Base-by-base conservation (phyloP, 768 basidiomycete genomes). In the Hypholoma sublateritium region DNA sequence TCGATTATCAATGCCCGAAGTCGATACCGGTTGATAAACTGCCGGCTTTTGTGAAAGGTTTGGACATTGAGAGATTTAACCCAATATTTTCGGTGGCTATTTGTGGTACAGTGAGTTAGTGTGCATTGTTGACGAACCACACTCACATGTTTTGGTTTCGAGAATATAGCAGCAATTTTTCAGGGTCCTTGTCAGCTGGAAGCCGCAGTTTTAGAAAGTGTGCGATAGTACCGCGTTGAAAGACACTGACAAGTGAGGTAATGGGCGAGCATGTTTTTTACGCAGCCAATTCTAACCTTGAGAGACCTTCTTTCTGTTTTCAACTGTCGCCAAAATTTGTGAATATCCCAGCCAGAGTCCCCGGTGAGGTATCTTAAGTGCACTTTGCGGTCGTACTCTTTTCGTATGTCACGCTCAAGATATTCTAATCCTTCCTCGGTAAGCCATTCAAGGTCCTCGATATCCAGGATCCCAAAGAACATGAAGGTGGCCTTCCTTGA, bases 21-120 rank as follows among this genome's bases (percentile, higher is more conserved):
- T 17, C 78, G 79, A 62, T 78, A 85, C 41, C 79, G 77, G 36
- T 75, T 73, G 41, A 88, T 65, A 60, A 84, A 88, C 41, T 79
- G 75, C 48, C 70, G 69, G 60, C 84, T 80, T 0, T 59, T 64
- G 0, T 63, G 56, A 56, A 77, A 80, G 0, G 78, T 80, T 14
- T 62, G 63, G 5, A 74, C 67, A 51, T 85, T 76, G 65, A 87
- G 73, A 2, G 79, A 76, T 12, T 67, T 59, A 2, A 88, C 69
- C 49, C 73, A 66, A 56, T 79, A 88, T 1, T 58, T 59, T 12
- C 84, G 78, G 12, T 69, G 59, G 35, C 80, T 82, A 56, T 36
- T 16, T 39, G 32, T 55, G 8, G 55, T 35, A 17, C 24, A 61
- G 36, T 11, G 50, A 22, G n/a, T 4, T n/a, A 32, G 28, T 35